Percentiles rank a stretch among this genome's conserved stretches.
phyloP scores from a whole-genome alignment of 495 filamentous ascomycete genomes.

The Penicillium flavigenum region DNA sequence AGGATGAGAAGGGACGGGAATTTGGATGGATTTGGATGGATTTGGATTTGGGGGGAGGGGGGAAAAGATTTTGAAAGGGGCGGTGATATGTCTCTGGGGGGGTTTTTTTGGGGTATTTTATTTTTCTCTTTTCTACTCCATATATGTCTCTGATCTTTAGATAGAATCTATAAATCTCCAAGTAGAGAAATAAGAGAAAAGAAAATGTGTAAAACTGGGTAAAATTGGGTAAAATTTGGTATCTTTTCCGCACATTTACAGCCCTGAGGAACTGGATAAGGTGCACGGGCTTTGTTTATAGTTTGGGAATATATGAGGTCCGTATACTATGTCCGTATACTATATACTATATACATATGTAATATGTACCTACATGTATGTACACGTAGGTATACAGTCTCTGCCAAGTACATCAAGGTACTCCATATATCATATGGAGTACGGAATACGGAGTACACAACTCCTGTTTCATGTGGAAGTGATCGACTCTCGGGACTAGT shows the following conservation, averaged over 20 bases:
- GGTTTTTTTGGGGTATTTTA: background rate
- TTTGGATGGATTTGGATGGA: background rate
- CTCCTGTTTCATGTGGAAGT: slow-evolving; percentile 29
- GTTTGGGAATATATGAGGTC: too few species aligned
- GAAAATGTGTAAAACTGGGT: background rate
- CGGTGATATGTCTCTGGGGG: slow-evolving; percentile 16
- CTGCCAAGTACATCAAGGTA: background rate
- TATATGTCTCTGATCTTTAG: background rate
- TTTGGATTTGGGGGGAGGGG: background rate
- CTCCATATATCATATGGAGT: background rate
- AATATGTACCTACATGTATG: too few species aligned
- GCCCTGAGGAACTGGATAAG: too few species aligned
- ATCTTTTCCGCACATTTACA: background rate
- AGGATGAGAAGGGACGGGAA: slow-evolving; percentile 7
- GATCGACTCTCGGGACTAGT: slow-evolving; percentile 31
- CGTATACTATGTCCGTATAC: too few species aligned
- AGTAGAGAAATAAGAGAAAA: background rate
- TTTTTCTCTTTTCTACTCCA: slow-evolving; percentile 1
- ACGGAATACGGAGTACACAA: background rate
- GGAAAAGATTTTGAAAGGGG: slow-evolving; percentile 27
- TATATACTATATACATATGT: too few species aligned
- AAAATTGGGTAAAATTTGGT: background rate
- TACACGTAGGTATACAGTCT: too few species aligned
- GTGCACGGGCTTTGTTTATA: too few species aligned
- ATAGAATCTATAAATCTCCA: background rate